A percentile compares a stretch with the other conserved stretches of the same genome.
Evolutionary conservation across 768 basidiomycete genomes (phyloP).

Genomic region (Boletellus ananiceps): DNA sequence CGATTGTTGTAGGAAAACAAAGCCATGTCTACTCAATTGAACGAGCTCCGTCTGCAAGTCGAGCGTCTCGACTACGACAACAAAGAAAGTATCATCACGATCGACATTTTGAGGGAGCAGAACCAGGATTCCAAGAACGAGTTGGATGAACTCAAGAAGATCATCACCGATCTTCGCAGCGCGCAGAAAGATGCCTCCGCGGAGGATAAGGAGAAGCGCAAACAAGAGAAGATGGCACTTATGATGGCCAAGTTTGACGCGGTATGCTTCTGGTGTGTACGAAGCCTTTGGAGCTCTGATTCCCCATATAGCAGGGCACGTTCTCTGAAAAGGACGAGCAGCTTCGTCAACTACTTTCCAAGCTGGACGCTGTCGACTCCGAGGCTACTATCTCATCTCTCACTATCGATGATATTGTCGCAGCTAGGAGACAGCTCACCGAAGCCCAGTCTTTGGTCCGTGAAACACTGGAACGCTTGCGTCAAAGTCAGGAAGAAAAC

Average conservation of each 20-base stretch:
- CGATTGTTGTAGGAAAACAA: constrained; percentile 77
- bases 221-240: constrained; percentile 98
- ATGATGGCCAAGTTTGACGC: constrained; percentile 99
- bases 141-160: constrained; percentile 83
- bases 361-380: constrained; percentile 78
- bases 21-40: constrained; percentile 86
- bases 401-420: constrained; percentile 70
- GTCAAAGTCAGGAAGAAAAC: constrained; percentile 89
- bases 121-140: constrained; percentile 82
- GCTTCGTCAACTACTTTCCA: constrained; percentile 75
- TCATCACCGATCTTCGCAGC: constrained; percentile 71
- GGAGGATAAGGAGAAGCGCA: constrained; percentile 98
- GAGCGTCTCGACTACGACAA: constrained; percentile 93
- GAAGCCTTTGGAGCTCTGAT: constrained; percentile 1
- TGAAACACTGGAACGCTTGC: constrained; percentile 84
- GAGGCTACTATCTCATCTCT: constrained; percentile 50
- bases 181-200: constrained; percentile 80
- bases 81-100: constrained; percentile 88
- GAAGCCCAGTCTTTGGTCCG: constrained; percentile 84
- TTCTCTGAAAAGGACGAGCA: constrained; percentile 96
- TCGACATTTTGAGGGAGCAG: constrained; percentile 95
- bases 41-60: constrained; percentile 86
- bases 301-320: constrained; percentile 64
- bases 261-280: constrained; percentile 43
- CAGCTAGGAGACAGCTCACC: constrained; percentile 82